Evolutionary conservation across 495 filamentous ascomycete genomes (phyloP).

Genomic region (Jackrogersella multiformis): DNA sequence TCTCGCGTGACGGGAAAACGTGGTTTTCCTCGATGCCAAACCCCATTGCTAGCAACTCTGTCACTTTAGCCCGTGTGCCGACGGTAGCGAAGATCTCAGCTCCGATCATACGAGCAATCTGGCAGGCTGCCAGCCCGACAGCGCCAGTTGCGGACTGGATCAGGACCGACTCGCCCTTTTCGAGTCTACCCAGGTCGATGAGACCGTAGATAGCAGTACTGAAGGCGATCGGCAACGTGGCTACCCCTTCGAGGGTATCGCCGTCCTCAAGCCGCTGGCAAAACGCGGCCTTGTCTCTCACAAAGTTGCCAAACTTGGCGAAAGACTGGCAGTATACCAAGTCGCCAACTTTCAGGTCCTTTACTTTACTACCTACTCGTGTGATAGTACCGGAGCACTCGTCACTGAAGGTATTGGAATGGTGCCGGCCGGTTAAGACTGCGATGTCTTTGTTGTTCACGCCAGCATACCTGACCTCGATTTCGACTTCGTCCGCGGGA

Average conservation of each 20-base stretch:
- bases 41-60: too few species aligned
- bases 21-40: too few species aligned
- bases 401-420: slow-evolving; percentile 41
- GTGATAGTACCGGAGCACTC: slow-evolving; percentile 34
- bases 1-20: too few species aligned
- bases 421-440: slow-evolving; percentile 40
- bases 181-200: background rate
- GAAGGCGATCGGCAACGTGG: background rate
- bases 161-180: background rate
- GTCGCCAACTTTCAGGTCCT: background rate
- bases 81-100: too few species aligned
- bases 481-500: slow-evolving; percentile 16
- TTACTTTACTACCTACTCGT: slow-evolving; percentile 24
- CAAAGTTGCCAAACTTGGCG: background rate
- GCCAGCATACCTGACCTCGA: slow-evolving; percentile 33
- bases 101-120: background rate
- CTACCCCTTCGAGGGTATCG: background rate
- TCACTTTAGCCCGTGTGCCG: too few species aligned
- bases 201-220: background rate
- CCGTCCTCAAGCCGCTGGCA: background rate
- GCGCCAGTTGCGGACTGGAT: background rate
- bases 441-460: slow-evolving; percentile 37
- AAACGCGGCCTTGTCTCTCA: background rate
- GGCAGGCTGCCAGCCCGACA: background rate
- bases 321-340: background rate